Base-by-base conservation (phyloP, 2,329 filamentous ascomycete species). In the Microsporum ferrugineum region DNA sequence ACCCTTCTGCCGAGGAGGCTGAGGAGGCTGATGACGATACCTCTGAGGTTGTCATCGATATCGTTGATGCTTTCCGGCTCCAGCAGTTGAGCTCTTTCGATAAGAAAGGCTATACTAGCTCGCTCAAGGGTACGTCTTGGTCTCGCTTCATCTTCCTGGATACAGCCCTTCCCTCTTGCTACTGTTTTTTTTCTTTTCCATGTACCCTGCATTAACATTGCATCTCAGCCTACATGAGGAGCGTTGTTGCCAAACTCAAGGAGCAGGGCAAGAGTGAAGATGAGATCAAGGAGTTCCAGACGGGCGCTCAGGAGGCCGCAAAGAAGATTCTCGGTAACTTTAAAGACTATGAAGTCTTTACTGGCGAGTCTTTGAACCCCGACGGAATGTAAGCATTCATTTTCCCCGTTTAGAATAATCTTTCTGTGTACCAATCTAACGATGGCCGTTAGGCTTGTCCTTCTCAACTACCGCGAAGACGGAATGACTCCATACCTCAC, bases 401-500 rank as follows among this genome's bases (percentile, higher is more conserved):
- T 12, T 14, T 34, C 12, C 8, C 62, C 47, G 63, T 57, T 23
- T 23, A 7, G 27, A 31, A n/a, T 43, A 14, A n/a, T 43, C 14
- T 10, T 43, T 14, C 39, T 43, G 12, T 43, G 60, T 45, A 31
- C 38, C 23, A 41, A 4, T 27, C 34, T 14, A 8, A 12, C 8
- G 12, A 6, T n/a, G 7, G 39, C 17, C 61, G 58, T 31, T 65
- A 91, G 88, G 85, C 82, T 96, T 70, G 82, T 91, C 67, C 88
- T 96, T 68, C 88, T 96, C 74, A 95, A 96, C 84, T 99, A 96
- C 85, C 92, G 94, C 71, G 91, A 96, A 76, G 94, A 97, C 71
- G 94, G 94, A 76, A 77, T 87, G 68, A 97, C 92, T 61, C 94
- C 94, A 63, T 99, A 83, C 75, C 82, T 95, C 71, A 88, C 85